Conservation (phyloP, 1,139 yeast species). For the Protomyces inouyei region DNA sequence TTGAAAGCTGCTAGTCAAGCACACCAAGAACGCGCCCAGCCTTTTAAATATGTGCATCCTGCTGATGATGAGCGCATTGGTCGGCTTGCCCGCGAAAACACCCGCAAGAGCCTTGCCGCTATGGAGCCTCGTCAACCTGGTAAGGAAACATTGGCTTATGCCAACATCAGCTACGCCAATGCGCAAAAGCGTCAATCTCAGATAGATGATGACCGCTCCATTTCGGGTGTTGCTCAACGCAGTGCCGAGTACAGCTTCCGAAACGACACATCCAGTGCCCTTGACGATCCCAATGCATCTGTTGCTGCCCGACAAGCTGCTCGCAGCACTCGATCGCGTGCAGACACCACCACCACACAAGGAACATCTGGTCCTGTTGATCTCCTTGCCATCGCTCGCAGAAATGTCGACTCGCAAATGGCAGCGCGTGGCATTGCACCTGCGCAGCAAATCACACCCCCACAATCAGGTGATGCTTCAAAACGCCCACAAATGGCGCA, state of each 20-base stretch:
- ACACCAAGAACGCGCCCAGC: constrained; percentile 16
- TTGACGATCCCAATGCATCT: neutral
- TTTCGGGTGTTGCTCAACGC: constrained; percentile 4
- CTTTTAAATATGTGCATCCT: constrained; percentile 23
- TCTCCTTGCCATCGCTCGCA: constrained; percentile 12
- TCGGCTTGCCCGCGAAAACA: constrained; percentile 14
- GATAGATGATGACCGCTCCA: neutral
- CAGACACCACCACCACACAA: constrained; percentile 12
- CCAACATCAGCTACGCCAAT: constrained; percentile 8
- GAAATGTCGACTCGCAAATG: constrained; percentile 21
- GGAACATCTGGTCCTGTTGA: constrained; percentile 10
- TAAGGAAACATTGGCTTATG: constrained; percentile 8
- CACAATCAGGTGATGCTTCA: neutral
- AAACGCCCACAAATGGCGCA: constrained; percentile 1
- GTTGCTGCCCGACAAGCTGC: neutral
- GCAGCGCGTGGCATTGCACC: constrained; percentile 20
- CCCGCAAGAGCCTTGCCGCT: constrained; percentile 1
- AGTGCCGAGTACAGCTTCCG: constrained; percentile 2
- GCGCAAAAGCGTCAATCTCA: constrained; percentile 8
- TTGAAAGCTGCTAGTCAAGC: constrained; percentile 21
- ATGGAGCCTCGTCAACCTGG: constrained; percentile 23
- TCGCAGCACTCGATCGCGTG: constrained; percentile 1
- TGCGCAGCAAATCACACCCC: neutral
- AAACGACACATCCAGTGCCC: neutral
- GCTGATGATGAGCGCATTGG: constrained; percentile 19